phyloP scores from a whole-genome alignment of 768 basidiomycete species.

The Termitomyces sp. region DNA sequence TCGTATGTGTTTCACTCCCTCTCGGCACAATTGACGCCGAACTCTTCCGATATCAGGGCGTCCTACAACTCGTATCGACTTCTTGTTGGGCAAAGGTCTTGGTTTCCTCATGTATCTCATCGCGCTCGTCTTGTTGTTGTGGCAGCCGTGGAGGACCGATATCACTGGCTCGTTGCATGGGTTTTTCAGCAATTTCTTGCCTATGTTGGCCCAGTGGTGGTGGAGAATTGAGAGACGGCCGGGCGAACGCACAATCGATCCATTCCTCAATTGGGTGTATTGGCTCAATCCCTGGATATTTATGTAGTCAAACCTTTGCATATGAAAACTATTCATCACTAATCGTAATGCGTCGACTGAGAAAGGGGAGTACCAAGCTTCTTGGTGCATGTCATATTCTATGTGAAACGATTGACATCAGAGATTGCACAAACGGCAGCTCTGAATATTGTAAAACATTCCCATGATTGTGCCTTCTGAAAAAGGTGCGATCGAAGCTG shows the following conservation, averaged over 20 bases:
- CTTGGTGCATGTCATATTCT: not conserved
- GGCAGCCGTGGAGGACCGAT: not conserved
- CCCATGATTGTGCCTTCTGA: too few species aligned
- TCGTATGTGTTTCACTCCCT: not conserved
- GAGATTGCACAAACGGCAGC: too few species aligned
- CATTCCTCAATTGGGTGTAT: not conserved
- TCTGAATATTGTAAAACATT: too few species aligned
- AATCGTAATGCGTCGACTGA: not conserved
- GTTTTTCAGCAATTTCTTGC: not conserved
- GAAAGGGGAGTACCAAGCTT: not conserved
- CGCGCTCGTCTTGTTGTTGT: not conserved
- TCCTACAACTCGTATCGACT: not conserved
- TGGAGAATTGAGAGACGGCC: not conserved
- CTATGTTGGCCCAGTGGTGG: not conserved
- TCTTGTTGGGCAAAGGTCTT: not conserved
- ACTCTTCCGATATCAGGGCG: not conserved
- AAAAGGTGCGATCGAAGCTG: not conserved
- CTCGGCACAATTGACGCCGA: not conserved
- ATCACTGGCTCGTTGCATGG: not conserved
- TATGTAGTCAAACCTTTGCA: not conserved
- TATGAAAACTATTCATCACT: too few species aligned
- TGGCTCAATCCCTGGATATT: not conserved
- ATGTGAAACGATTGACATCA: too few species aligned
- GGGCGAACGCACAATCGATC: not conserved
- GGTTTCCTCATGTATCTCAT: not conserved